Percentiles rank a stretch among this genome's conserved stretches.
Conservation (phyloP, 139 green algal species). For the Chlamydomonas schloesseri region DNA sequence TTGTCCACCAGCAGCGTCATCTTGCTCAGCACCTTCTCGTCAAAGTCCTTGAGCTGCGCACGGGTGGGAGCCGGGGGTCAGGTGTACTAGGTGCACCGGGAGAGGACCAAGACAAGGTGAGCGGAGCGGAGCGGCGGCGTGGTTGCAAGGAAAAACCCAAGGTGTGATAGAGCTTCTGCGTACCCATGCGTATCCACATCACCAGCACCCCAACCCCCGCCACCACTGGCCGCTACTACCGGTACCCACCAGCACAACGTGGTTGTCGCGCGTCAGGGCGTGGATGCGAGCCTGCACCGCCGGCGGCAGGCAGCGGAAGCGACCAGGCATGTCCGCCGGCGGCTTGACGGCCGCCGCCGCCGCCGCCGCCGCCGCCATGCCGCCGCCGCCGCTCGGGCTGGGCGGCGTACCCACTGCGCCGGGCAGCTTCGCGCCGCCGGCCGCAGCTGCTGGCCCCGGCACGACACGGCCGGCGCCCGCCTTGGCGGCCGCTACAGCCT, state of each 20-base stretch:
- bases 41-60: conserved; percentile 44
- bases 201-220: no score
- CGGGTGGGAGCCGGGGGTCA: neutral
- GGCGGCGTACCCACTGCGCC: no score
- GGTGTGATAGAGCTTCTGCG: no score
- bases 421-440: neutral
- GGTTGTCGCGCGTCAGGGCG: conserved; percentile 34
- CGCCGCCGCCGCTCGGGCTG: neutral
- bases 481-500: no score
- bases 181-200: no score
- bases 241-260: conserved; percentile 36
- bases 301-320: conserved; percentile 42
- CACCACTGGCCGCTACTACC: no score
- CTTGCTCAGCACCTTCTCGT: conserved; percentile 45
- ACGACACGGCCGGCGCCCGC: no score
- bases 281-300: conserved; percentile 31
- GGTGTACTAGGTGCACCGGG: neutral
- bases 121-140: neutral
- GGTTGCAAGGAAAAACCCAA: neutral
- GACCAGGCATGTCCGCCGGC: conserved; percentile 30
- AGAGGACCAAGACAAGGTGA: no score
- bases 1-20: conserved; percentile 42
- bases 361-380: neutral
- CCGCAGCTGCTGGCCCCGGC: no score
- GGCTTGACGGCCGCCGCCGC: neutral